Evolutionary conservation across 345 rosid genomes (phyloP).

Genomic region (Hevea brasiliensis): DNA sequence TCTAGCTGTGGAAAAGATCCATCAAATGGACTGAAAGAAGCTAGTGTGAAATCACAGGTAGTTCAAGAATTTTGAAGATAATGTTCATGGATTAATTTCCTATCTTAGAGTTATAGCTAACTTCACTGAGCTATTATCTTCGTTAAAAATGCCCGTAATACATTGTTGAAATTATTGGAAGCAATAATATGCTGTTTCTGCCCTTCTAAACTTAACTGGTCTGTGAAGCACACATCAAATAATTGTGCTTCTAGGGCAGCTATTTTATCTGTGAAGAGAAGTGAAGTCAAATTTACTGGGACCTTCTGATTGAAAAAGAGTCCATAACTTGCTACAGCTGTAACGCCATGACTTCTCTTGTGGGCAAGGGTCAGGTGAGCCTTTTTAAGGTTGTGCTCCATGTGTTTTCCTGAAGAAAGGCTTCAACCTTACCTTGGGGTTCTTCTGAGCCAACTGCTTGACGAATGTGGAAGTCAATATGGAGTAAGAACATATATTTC

Average conservation of each 20-base stretch:
- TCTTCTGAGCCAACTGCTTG: slow-evolving; percentile 53
- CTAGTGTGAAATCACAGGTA: neutral
- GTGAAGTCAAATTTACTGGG: slow-evolving; percentile 65
- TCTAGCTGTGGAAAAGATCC: slow-evolving; percentile 32
- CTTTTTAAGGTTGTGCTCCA: slow-evolving; percentile 43
- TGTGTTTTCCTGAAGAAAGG: slow-evolving; percentile 55
- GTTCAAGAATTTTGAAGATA: no score
- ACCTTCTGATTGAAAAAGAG: slow-evolving; percentile 46
- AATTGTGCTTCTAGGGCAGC: slow-evolving; percentile 77
- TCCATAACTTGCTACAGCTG: slow-evolving; percentile 72
- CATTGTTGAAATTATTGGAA: no score
- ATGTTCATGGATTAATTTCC: neutral
- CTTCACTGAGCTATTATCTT: no score
- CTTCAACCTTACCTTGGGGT: slow-evolving; percentile 41
- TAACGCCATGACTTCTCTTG: slow-evolving; percentile 86
- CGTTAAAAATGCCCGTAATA: no score
- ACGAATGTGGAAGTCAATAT: neutral
- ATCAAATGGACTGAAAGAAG: neutral
- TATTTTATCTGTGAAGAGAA: slow-evolving; percentile 66
- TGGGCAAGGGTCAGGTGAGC: slow-evolving; percentile 94
- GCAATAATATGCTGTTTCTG: no score
- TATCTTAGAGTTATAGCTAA: neutral
- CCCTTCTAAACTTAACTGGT: neutral
- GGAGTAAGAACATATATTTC: neutral
- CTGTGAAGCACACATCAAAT: no score